These are phyloP conservation scores for Neoarthrinium moseri DNA, from an alignment of 2,329 filamentous ascomycete genomes.

Conservation along the genomic window DNA sequence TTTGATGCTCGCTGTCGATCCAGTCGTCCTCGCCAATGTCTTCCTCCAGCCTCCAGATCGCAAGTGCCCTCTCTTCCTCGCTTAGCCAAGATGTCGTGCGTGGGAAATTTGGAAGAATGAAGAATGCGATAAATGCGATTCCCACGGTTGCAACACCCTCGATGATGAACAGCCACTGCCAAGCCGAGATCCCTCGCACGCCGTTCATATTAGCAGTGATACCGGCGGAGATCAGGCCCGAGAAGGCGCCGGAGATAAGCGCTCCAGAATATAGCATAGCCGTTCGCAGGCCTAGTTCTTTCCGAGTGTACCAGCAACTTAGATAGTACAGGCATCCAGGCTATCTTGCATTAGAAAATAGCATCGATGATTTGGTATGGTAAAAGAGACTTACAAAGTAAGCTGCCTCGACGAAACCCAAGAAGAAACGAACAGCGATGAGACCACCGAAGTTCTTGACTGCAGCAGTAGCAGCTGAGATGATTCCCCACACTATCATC, in stretches of 20 bases:
- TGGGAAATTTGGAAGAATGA: slow-evolving; percentile 68
- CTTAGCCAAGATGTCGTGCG: slow-evolving; percentile 55
- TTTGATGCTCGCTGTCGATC: slow-evolving; percentile 54
- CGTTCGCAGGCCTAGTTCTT: slow-evolving; percentile 65
- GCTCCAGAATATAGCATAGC: slow-evolving; percentile 67
- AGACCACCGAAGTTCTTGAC: slow-evolving; percentile 34
- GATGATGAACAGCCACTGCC: slow-evolving; percentile 69
- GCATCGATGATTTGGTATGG: neutral
- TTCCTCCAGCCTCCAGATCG: slow-evolving; percentile 60
- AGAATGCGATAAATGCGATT: slow-evolving; percentile 56
- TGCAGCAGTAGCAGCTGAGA: slow-evolving; percentile 39
- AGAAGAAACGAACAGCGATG: slow-evolving; percentile 39
- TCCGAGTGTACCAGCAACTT: slow-evolving; percentile 66
- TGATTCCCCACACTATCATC: slow-evolving; percentile 49
- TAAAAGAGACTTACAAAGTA: slow-evolving; percentile 35
- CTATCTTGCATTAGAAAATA: slow-evolving; percentile 21
- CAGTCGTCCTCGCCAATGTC: slow-evolving; percentile 66
- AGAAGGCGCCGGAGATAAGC: slow-evolving; percentile 70
- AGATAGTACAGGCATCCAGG: slow-evolving; percentile 64
- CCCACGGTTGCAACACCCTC: slow-evolving; percentile 65
- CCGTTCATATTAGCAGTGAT: slow-evolving; percentile 67
- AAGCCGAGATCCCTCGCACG: slow-evolving; percentile 53
- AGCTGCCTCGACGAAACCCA: slow-evolving; percentile 42
- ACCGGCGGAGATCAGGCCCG: slow-evolving; percentile 62
- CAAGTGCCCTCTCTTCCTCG: slow-evolving; percentile 55